phyloP scores from a whole-genome alignment of 305 asterid species.

The Solanum hybrid region DNA sequence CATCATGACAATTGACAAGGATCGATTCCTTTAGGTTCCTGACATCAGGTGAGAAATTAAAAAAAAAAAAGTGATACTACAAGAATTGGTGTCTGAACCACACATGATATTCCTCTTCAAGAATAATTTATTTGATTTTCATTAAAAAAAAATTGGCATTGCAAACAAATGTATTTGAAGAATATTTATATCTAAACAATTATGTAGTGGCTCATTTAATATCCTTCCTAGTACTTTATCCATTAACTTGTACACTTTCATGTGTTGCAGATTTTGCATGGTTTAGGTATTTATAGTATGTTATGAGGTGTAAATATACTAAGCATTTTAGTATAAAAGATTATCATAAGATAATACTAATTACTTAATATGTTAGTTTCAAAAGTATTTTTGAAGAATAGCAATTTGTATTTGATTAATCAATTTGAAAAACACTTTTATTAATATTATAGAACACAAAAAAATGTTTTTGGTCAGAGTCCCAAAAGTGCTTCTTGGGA shows the following conservation, averaged over 20 bases:
- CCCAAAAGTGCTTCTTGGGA: background rate
- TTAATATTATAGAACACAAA: background rate
- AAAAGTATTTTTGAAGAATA: background rate
- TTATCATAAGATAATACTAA: background rate
- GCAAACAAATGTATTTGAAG: background rate
- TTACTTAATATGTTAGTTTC: background rate
- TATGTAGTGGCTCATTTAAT: background rate
- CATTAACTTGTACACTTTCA: background rate
- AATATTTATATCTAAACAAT: background rate
- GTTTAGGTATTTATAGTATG: background rate
- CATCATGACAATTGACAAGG: background rate
- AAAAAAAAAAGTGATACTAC: background rate
- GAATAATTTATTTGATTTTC: background rate
- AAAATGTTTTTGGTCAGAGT: background rate
- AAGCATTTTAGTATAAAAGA: background rate
- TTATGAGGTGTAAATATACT: background rate
- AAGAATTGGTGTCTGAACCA: background rate
- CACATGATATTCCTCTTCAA: background rate
- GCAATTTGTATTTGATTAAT: background rate
- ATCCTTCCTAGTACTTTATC: background rate
- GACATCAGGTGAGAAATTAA: background rate
- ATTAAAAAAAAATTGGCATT: no score
- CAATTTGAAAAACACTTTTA: background rate
- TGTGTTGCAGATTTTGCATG: background rate
- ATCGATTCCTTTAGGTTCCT: background rate